Conservation (phyloP, 176 grass and related monocot genomes). For the Aegilops sharonensis region DNA sequence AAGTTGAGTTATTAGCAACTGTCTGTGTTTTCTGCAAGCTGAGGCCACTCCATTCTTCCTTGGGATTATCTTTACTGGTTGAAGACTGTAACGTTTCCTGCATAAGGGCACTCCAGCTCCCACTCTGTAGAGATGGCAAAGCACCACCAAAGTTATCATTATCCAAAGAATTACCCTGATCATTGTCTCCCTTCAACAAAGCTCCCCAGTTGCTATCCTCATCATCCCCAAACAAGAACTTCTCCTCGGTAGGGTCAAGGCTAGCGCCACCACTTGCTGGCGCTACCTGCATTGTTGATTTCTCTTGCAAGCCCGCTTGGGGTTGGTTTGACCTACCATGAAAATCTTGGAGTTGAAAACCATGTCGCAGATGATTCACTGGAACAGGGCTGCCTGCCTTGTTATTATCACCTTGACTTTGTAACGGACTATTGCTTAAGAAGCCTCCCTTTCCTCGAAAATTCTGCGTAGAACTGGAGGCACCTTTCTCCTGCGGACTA, state of each 20-base stretch:
- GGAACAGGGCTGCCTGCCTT: conserved; percentile 49
- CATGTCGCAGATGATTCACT: conserved; percentile 54
- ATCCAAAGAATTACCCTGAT: conserved; percentile 46
- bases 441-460: conserved; percentile 67
- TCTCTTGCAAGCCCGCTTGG: conserved; percentile 52
- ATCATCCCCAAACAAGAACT: conserved; percentile 79
- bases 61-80: conserved; percentile 67
- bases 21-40: conserved; percentile 60
- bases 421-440: conserved; percentile 38
- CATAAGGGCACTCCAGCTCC: conserved; percentile 99
- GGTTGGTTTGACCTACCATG: conserved; percentile 49
- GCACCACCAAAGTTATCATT: conserved; percentile 59
- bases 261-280: conserved; percentile 62
- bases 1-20: conserved; percentile 30
- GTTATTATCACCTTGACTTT: conserved; percentile 49
- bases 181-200: conserved; percentile 64
- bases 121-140: conserved; percentile 71
- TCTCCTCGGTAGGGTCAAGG: conserved; percentile 88
- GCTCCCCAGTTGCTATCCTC: conserved; percentile 72
- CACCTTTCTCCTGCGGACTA: conserved; percentile 36
- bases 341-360: conserved; percentile 59
- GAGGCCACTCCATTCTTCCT: conserved; percentile 85
- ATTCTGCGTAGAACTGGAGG: conserved; percentile 62
- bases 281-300: conserved; percentile 45
- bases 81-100: conserved; percentile 86